Conservation (phyloP, 139 green algal species). For the Microglena sp. region DNA sequence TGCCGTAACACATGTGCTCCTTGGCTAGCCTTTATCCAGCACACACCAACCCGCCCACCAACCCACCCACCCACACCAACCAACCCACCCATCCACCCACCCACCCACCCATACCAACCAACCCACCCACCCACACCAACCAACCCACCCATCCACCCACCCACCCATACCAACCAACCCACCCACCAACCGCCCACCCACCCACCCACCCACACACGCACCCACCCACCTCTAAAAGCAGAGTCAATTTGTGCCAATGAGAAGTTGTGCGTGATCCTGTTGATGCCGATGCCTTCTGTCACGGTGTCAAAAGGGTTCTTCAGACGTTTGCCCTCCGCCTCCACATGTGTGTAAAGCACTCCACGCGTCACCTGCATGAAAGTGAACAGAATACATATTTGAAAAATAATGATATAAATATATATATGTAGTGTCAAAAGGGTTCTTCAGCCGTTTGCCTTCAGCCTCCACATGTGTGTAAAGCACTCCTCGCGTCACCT, state of each 20-base stretch:
- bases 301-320: slow-evolving; percentile 89
- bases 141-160: no score
- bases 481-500: slow-evolving; percentile 56
- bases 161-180: no score
- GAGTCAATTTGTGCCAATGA: slow-evolving; percentile 48
- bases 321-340: slow-evolving; percentile 64
- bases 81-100: no score
- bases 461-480: slow-evolving; percentile 22
- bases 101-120: no score
- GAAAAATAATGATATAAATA: neutral
- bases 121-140: no score
- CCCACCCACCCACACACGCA: neutral
- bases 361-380: slow-evolving; percentile 53
- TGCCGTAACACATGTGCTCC: no score
- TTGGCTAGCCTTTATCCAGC: no score
- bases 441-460: slow-evolving; percentile 76
- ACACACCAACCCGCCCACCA: no score
- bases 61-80: no score
- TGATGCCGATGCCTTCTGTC: slow-evolving; percentile 84
- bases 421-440: slow-evolving; percentile 43
- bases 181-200: neutral
- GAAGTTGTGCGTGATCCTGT: slow-evolving; percentile 91
- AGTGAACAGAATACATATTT: neutral
- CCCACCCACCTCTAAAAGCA: slow-evolving; percentile 50
- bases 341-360: slow-evolving; percentile 19